Evolutionary conservation across 2,329 filamentous ascomycete species (phyloP).

Genomic region (Diaporthe helianthi): DNA sequence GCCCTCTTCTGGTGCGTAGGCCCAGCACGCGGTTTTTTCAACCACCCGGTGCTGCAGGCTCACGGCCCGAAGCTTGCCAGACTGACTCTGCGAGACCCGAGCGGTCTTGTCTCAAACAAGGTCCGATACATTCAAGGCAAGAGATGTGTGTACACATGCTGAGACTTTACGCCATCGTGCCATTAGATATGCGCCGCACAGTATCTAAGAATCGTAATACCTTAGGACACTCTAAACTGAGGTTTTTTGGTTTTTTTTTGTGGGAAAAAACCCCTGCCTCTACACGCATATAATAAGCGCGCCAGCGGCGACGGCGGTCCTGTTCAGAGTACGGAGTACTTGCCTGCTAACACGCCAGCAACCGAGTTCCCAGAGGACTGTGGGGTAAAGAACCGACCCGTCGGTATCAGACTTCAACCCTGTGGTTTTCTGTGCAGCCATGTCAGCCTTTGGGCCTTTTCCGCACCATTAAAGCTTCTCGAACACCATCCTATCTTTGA

Average conservation of each 20-base stretch:
- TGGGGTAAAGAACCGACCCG: slow-evolving; percentile 25
- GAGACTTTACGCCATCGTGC: not conserved
- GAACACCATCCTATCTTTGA: slow-evolving; percentile 1
- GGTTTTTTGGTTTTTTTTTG: too few relatives aligned
- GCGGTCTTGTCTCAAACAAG: not conserved
- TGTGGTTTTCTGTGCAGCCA: not conserved
- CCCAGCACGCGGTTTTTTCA: not conserved
- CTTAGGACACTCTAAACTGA: not conserved
- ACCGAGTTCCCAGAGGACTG: not conserved
- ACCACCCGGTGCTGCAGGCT: slow-evolving; percentile 7
- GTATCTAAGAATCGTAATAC: not conserved
- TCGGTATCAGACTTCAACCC: slow-evolving; percentile 21
- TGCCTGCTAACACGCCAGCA: not conserved
- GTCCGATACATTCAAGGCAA: not conserved
- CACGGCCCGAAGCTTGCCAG: slow-evolving; percentile 17
- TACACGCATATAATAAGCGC: slow-evolving; percentile 16
- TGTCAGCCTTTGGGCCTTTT: not conserved
- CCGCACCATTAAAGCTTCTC: slow-evolving; percentile 18
- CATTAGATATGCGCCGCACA: not conserved
- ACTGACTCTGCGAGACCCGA: slow-evolving; percentile 4
- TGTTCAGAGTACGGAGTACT: not conserved
- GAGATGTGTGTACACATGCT: not conserved
- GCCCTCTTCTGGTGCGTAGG: not conserved
- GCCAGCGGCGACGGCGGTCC: not conserved
- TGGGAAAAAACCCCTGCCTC: too few relatives aligned